These are phyloP conservation scores for Pleurostoma richardsiae DNA, from an alignment of 2,329 filamentous ascomycete genomes.

Conservation along the genomic window DNA sequence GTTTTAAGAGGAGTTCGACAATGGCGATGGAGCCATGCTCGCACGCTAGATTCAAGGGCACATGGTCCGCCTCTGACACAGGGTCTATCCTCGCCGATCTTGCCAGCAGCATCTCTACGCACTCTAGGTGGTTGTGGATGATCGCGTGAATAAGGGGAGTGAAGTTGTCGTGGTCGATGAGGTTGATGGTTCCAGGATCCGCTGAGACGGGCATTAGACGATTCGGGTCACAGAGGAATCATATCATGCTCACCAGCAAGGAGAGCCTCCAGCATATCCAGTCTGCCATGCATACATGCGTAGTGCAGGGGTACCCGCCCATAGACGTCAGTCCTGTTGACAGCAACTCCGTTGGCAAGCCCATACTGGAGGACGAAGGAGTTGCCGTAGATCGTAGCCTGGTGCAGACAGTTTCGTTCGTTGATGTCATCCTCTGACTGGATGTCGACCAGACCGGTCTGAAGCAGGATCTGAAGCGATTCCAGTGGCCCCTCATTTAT, in stretches of 20 bases:
- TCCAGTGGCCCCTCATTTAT: constrained; percentile 79
- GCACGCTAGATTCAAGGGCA: constrained; percentile 90
- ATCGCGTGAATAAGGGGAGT: constrained; percentile 94
- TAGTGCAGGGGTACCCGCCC: constrained; percentile 92
- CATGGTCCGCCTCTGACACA: constrained; percentile 80
- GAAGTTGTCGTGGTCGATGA: constrained; percentile 95
- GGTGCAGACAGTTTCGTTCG: constrained; percentile 91
- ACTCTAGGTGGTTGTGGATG: constrained; percentile 77
- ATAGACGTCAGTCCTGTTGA: constrained; percentile 83
- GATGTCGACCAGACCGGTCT: constrained; percentile 81
- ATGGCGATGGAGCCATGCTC: constrained; percentile 85
- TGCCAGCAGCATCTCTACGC: constrained; percentile 72
- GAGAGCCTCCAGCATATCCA: constrained; percentile 75
- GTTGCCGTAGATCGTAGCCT: constrained; percentile 92
- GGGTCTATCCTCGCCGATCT: constrained; percentile 83
- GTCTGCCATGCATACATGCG: constrained; percentile 87
- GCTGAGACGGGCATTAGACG: constrained; percentile 30
- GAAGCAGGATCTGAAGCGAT: constrained; percentile 70
- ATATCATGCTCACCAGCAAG: constrained; percentile 47
- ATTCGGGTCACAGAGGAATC: not conserved
- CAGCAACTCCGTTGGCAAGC: constrained; percentile 69
- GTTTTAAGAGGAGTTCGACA: constrained; percentile 76
- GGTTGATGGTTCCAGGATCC: constrained; percentile 71
- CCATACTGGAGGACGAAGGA: constrained; percentile 71
- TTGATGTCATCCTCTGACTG: constrained; percentile 96